Evolutionary conservation across 257 asterid genomes (phyloP).

Genomic region (Ocimum tenuiflorum): DNA sequence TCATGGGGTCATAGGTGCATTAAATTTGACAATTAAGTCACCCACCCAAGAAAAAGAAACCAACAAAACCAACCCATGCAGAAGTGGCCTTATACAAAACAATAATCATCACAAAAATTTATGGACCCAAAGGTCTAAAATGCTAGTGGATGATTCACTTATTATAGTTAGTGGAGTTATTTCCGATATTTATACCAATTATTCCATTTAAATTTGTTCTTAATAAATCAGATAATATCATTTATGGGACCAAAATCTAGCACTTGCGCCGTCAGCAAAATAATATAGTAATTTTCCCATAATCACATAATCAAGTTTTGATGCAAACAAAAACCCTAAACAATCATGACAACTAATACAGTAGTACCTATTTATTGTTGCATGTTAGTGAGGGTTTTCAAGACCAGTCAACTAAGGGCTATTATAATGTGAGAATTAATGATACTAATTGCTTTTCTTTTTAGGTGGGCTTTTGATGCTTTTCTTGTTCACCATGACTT

Average conservation of each 20-base stretch:
- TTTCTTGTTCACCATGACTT: slow-evolving; percentile 26
- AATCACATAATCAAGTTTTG: slow-evolving; percentile 22
- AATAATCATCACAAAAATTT: slow-evolving; percentile 43
- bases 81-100: slow-evolving; percentile 40
- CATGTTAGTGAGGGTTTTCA: slow-evolving; percentile 19
- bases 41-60: slow-evolving; percentile 30
- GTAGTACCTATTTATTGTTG: background rate
- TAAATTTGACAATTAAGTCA: slow-evolving; percentile 33
- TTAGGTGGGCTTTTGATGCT: slow-evolving; percentile 25
- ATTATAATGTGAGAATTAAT: slow-evolving; percentile 6
- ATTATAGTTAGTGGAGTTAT: slow-evolving; percentile 25
- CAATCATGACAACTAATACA: background rate
- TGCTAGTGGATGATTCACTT: slow-evolving; percentile 45
- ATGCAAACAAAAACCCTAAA: slow-evolving; percentile 11
- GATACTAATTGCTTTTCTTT: slow-evolving; percentile 1
- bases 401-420: slow-evolving; percentile 23
- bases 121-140: slow-evolving; percentile 39
- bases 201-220: slow-evolving; percentile 12
- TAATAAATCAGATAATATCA: slow-evolving; percentile 16
- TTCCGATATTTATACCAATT: slow-evolving; percentile 8
- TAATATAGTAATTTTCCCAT: slow-evolving; percentile 22
- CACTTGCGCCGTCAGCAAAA: slow-evolving; percentile 70
- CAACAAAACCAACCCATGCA: background rate
- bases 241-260: slow-evolving; percentile 45
- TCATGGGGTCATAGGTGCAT: no score